Conservation (phyloP, 177 flowering plant genomes). For the Vitis hybrid region DNA sequence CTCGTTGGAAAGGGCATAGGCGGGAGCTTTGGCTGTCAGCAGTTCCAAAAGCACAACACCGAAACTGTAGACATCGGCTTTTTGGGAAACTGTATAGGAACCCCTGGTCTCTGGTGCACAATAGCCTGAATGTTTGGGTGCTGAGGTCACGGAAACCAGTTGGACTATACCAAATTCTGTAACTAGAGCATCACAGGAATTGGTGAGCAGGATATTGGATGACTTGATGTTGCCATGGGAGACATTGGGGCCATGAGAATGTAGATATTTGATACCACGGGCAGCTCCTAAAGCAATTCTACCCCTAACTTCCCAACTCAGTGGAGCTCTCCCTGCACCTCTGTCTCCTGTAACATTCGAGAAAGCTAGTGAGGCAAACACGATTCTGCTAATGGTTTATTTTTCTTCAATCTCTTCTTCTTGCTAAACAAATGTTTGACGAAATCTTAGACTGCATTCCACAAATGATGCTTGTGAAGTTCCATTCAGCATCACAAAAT, state of each 20-base stretch:
- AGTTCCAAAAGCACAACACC: slow-evolving; percentile 58
- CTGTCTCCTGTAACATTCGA: slow-evolving; percentile 35
- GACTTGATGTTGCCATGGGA: slow-evolving; percentile 68
- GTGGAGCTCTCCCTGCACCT: slow-evolving; percentile 47
- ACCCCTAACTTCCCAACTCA: slow-evolving; percentile 55
- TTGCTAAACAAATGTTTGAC: too few relatives aligned
- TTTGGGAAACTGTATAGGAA: slow-evolving; percentile 46
- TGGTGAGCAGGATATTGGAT: slow-evolving; percentile 55
- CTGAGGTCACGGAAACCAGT: slow-evolving; percentile 36
- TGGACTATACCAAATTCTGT: slow-evolving; percentile 60
- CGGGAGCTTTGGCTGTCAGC: slow-evolving; percentile 55
- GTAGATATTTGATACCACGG: slow-evolving; percentile 52
- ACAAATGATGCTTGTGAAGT: too few relatives aligned
- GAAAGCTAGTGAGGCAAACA: not conserved
- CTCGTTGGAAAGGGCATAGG: slow-evolving; percentile 41
- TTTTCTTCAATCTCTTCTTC: not conserved
- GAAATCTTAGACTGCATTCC: too few relatives aligned
- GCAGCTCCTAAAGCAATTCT: slow-evolving; percentile 60
- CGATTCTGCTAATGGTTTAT: too few relatives aligned
- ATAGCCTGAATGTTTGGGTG: slow-evolving; percentile 45
- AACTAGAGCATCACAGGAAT: slow-evolving; percentile 43
- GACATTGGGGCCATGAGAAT: slow-evolving; percentile 43
- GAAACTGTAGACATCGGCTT: slow-evolving; percentile 63
- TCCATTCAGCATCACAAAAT: too few relatives aligned
- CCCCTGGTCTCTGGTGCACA: slow-evolving; percentile 59